Evolutionary conservation across 768 basidiomycete genomes (phyloP).

Genomic region (Termitomyces heimii): DNA sequence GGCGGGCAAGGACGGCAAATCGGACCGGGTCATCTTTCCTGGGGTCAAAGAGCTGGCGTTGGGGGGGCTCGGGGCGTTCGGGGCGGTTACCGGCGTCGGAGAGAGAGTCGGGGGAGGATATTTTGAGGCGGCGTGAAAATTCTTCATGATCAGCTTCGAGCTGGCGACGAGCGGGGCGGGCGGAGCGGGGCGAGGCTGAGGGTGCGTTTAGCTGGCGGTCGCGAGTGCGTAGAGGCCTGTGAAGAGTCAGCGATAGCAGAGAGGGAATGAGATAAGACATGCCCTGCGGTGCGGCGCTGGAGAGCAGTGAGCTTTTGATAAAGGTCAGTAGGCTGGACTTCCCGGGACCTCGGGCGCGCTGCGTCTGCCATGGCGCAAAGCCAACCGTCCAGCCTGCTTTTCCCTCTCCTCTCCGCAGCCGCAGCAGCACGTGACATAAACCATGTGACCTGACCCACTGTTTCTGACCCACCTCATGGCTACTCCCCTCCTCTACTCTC

Average conservation of each 20-base stretch:
- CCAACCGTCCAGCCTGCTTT: constrained; percentile 9
- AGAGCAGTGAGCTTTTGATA: constrained; percentile 61
- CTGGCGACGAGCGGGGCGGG: constrained; percentile 21
- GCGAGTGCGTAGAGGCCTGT: not conserved
- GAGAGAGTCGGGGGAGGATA: constrained; percentile 55
- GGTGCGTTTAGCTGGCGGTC: constrained; percentile 18
- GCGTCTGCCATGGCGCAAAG: constrained; percentile 25
- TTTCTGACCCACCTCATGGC: too few species aligned
- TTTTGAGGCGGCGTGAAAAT: constrained; percentile 66
- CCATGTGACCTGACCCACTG: too few species aligned
- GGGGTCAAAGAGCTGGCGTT: constrained; percentile 79
- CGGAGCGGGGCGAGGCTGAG: constrained; percentile 14
- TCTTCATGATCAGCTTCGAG: constrained; percentile 63
- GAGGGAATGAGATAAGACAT: constrained; percentile 14
- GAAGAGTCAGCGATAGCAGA: not conserved
- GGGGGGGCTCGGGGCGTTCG: constrained; percentile 25
- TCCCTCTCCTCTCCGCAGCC: constrained; percentile 16
- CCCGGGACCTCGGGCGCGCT: constrained; percentile 32
- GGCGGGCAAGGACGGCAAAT: constrained; percentile 62
- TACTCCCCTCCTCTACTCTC: constrained; percentile 64
- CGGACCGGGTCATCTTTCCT: constrained; percentile 87
- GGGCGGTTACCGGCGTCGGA: constrained; percentile 52
- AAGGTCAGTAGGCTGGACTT: constrained; percentile 38
- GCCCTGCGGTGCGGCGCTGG: constrained; percentile 61
- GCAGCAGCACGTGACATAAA: constrained; percentile 25